Conservation (phyloP, 2,329 filamentous ascomycete genomes). For the Talaromyces sp. region DNA sequence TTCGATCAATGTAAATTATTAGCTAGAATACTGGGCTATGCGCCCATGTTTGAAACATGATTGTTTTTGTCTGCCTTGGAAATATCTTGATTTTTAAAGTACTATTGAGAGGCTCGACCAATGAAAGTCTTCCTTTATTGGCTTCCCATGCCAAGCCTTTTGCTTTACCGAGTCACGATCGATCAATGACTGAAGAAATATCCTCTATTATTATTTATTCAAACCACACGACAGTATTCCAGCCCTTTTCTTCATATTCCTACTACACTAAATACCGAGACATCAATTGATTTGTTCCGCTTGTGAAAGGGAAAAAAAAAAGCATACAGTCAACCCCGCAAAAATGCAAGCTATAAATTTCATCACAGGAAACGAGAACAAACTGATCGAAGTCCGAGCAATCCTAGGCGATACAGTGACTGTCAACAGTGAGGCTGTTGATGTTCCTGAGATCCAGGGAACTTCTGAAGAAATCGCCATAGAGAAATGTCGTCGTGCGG, state of each 20-base stretch:
- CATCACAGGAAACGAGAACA: slow-evolving; percentile 95
- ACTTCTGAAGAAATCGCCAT: slow-evolving; percentile 84
- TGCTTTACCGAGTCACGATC: background rate
- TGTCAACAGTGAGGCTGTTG: slow-evolving; percentile 68
- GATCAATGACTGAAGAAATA: background rate
- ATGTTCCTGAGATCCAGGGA: slow-evolving; percentile 87
- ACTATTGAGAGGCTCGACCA: background rate
- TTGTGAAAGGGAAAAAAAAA: background rate
- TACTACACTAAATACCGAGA: background rate
- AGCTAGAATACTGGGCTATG: background rate
- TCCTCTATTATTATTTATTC: background rate
- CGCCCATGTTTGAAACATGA: background rate
- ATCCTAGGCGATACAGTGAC: slow-evolving; percentile 73
- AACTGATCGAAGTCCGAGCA: slow-evolving; percentile 80
- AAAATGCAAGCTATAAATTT: slow-evolving; percentile 67
- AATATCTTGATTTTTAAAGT: background rate
- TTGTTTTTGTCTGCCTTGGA: background rate
- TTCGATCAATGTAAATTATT: background rate
- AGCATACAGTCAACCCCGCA: background rate
- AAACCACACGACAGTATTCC: background rate
- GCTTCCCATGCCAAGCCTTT: background rate
- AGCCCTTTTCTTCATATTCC: background rate
- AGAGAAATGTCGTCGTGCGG: slow-evolving; percentile 82
- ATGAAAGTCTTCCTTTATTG: background rate
- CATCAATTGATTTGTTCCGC: background rate